These are phyloP conservation scores for Stentor roeselii DNA, from an alignment of 73 alveolate species.

Conservation along the genomic window DNA sequence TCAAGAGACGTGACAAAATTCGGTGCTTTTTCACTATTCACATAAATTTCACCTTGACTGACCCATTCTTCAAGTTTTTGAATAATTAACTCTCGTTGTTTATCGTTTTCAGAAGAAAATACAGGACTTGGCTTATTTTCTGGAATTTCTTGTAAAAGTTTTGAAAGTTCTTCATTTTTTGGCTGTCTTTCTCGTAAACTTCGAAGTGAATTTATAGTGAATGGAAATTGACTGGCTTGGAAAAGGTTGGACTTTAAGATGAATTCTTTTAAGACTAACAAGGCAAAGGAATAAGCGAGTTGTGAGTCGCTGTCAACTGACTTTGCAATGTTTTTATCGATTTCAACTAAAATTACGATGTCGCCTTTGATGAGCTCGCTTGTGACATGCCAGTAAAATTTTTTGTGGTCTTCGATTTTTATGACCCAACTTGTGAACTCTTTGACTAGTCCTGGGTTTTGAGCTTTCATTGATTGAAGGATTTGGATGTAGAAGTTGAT, in stretches of 20 bases:
- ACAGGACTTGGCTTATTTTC: background rate
- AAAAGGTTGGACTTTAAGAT: background rate
- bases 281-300: constrained; percentile 12
- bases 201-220: background rate
- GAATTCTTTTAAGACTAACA: background rate
- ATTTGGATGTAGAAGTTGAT: constrained; percentile 31
- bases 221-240: background rate
- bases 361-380: background rate
- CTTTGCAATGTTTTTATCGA: constrained; percentile 44
- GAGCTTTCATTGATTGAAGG: constrained; percentile 40
- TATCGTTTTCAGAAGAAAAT: background rate
- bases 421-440: constrained; percentile 31
- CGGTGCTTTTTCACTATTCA: constrained; percentile 13
- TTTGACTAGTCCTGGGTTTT: constrained; percentile 27
- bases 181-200: background rate
- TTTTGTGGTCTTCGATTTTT: constrained; percentile 17
- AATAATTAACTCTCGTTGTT: background rate
- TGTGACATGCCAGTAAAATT: constrained; percentile 25
- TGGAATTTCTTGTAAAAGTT: background rate
- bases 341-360: constrained; percentile 11
- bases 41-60: background rate
- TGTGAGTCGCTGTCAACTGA: constrained; percentile 45
- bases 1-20: constrained; percentile 31
- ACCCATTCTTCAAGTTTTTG: background rate
- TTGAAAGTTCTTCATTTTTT: constrained; percentile 2